phyloP scores from a whole-genome alignment of 2,329 filamentous ascomycete genomes.

The Colletotrichum destructivum region DNA sequence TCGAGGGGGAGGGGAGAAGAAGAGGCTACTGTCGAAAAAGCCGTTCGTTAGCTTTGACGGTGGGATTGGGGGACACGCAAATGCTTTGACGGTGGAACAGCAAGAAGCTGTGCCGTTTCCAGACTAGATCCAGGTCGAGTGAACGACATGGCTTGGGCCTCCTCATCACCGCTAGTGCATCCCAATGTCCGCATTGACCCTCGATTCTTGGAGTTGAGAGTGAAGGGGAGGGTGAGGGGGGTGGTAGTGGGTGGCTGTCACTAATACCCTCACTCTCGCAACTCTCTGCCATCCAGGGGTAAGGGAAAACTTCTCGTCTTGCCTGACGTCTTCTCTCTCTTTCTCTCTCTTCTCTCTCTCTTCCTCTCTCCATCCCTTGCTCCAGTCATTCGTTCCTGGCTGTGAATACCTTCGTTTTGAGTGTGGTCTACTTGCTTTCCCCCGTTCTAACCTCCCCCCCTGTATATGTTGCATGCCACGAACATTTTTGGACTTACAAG shows the following conservation, averaged over 20 bases:
- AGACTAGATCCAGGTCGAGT: conserved; percentile 21
- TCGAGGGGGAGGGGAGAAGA: not conserved
- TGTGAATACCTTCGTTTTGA: conserved; percentile 6
- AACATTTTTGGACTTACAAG: conserved; percentile 5
- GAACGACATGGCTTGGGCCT: conserved; percentile 37
- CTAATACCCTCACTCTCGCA: conserved; percentile 39
- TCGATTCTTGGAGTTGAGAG: not conserved
- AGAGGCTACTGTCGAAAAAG: too few relatives aligned
- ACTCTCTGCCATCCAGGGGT: not conserved
- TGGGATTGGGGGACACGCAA: not conserved
- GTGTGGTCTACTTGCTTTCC: not conserved
- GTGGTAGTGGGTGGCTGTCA: conserved; percentile 9
- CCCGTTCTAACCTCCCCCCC: not conserved
- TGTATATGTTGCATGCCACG: conserved; percentile 2
- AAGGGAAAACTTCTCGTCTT: conserved; percentile 1
- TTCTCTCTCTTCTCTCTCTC: too few relatives aligned
- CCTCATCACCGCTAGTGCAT: conserved; percentile 39
- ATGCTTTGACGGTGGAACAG: conserved; percentile 26
- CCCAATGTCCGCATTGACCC: conserved; percentile 41
- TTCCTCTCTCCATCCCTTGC: not conserved
- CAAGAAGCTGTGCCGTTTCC: not conserved
- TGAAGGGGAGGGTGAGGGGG: too few relatives aligned
- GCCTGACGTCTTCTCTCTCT: not conserved
- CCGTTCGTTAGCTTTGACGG: too few relatives aligned
- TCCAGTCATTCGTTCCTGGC: conserved; percentile 30